These are phyloP conservation scores for Silene latifolia DNA, from an alignment of 148 eudicot species.

Conservation along the genomic window DNA sequence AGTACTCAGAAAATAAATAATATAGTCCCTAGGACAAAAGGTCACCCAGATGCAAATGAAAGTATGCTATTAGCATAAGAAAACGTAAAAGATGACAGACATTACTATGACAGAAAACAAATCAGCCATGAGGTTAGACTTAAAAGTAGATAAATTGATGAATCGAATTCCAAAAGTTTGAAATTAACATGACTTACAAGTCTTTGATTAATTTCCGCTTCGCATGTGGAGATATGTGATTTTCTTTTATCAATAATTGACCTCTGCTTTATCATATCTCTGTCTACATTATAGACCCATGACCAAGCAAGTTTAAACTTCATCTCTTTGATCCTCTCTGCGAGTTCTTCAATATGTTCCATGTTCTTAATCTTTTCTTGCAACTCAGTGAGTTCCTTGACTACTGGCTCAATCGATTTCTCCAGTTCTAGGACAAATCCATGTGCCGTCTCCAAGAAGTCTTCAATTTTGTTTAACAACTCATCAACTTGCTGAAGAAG, in stretches of 20 bases:
- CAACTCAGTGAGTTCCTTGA: conserved; percentile 71
- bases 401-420: conserved; percentile 63
- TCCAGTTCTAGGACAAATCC: conserved; percentile 67
- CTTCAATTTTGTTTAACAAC: conserved; percentile 54
- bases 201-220: conserved; percentile 49
- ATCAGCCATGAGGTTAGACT: background rate
- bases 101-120: background rate
- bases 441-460: conserved; percentile 48
- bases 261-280: conserved; percentile 44
- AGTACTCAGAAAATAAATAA: background rate
- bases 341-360: conserved; percentile 80
- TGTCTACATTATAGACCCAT: conserved; percentile 71
- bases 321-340: conserved; percentile 55
- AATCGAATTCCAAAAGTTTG: background rate
- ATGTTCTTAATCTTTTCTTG: conserved; percentile 72
- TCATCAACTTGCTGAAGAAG: conserved; percentile 95
- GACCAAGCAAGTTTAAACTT: conserved; percentile 92
- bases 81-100: background rate
- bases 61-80: background rate
- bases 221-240: conserved; percentile 50
- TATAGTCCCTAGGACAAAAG: background rate
- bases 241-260: conserved; percentile 48
- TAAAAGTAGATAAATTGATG: background rate
- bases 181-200: conserved; percentile 42
- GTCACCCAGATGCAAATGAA: background rate